A percentile compares a stretch with the other conserved stretches of the same genome.
phyloP scores from a whole-genome alignment of 768 basidiomycete genomes.

The Russula lepida region DNA sequence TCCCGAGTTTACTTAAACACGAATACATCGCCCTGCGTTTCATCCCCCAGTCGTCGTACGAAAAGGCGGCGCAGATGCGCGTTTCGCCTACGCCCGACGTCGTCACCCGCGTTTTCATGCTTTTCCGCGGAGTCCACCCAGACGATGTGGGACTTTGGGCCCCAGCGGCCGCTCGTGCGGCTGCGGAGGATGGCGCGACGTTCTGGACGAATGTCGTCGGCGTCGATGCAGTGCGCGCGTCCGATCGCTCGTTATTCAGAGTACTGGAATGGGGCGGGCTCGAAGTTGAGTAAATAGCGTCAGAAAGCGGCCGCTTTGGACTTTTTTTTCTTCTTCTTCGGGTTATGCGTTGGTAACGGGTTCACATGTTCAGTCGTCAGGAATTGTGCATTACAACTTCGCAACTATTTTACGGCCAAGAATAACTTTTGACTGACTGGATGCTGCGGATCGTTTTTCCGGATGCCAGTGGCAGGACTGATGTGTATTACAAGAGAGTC shows the following conservation, averaged over 20 bases:
- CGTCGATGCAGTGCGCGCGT: conserved; percentile 24
- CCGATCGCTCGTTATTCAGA: conserved; percentile 29
- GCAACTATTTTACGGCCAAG: neutral
- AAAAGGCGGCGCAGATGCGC: conserved; percentile 31
- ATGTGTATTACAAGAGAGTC: too few relatives aligned
- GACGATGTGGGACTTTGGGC: conserved; percentile 26
- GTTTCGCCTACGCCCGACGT: conserved; percentile 37
- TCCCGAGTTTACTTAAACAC: conserved; percentile 35
- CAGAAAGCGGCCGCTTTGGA: neutral
- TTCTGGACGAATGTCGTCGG: conserved; percentile 33
- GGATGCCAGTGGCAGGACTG: too few relatives aligned
- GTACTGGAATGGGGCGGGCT: conserved; percentile 40
- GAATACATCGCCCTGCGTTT: conserved; percentile 38
- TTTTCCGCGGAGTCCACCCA: conserved; percentile 33
- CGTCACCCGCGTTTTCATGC: conserved; percentile 40
- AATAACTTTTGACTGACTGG: neutral
- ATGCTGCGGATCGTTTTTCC: too few relatives aligned
- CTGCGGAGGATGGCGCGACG: conserved; percentile 20
- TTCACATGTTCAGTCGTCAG: neutral
- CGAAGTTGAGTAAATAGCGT: neutral
- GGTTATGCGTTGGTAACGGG: neutral
- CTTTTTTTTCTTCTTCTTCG: neutral
- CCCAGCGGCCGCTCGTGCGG: conserved; percentile 20
- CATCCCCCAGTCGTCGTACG: conserved; percentile 37
- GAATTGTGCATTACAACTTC: neutral